Percentiles rank a stretch among this genome's conserved stretches.
Evolutionary conservation across 495 filamentous ascomycete species (phyloP).

Genomic region (Talaromyces trachyspermus): DNA sequence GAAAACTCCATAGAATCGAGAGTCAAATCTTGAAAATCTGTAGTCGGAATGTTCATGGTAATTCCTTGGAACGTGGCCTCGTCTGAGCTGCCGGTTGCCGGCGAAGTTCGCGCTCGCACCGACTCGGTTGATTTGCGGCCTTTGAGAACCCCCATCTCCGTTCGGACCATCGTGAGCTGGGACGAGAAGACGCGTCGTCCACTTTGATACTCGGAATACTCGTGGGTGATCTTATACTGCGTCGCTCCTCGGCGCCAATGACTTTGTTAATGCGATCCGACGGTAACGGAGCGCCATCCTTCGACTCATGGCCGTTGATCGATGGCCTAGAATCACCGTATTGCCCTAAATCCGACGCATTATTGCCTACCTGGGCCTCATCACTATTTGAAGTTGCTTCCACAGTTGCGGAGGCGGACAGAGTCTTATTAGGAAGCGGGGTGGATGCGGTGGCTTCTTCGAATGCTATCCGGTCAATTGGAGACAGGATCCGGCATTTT

Average conservation of each 20-base stretch:
- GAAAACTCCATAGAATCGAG: slow-evolving; percentile 50
- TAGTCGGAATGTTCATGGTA: slow-evolving; percentile 49
- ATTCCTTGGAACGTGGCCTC: slow-evolving; percentile 45
- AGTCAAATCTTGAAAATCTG: slow-evolving; percentile 44
- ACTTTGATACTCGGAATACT: slow-evolving; percentile 39
- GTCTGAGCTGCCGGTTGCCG: slow-evolving; percentile 28
- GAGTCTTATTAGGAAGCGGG: slow-evolving; percentile 1
- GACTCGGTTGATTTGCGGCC: slow-evolving; percentile 30
- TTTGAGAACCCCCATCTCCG: slow-evolving; percentile 34
- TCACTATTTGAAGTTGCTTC: not conserved
- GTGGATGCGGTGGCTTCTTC: slow-evolving; percentile 22
- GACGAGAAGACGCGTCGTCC: slow-evolving; percentile 28
- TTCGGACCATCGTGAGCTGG: slow-evolving; percentile 40
- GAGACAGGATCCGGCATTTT: slow-evolving; percentile 5
- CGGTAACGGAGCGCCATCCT: not conserved
- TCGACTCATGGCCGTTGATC: not conserved
- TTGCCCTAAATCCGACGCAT: not conserved
- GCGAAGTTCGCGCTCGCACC: slow-evolving; percentile 24
- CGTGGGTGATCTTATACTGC: slow-evolving; percentile 24
- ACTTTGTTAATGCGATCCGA: not conserved
- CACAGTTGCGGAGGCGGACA: not conserved
- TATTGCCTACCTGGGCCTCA: not conserved
- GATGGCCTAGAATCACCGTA: not conserved
- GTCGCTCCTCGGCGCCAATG: slow-evolving; percentile 4
- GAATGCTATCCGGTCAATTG: slow-evolving; percentile 11